Base-by-base conservation (phyloP, 352 stramenopile genomes). In the Globisporangium echinulatum region DNA sequence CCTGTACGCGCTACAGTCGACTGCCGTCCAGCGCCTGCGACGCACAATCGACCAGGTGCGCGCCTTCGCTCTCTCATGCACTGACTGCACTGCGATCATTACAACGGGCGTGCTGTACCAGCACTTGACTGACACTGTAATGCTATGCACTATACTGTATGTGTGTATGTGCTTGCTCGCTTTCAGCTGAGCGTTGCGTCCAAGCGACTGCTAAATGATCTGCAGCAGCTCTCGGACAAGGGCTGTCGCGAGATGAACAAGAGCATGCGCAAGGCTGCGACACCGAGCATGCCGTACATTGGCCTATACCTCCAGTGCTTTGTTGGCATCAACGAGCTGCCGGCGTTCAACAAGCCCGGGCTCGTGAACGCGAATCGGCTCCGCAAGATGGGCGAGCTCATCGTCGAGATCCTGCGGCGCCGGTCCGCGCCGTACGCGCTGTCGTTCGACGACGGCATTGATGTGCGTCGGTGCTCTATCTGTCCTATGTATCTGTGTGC, bases 221-320 rank as follows among this genome's bases (percentile, higher is more conserved):
- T 94, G 81, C 79, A 91, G 61, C 48, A 84, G 19, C 73, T 92
- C 13, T 92, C 79, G 0, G 82, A 92, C 61, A 90, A 91, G 49
- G 83, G 83, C 0, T 92, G 83, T 52, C 85, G 86, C 37, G 86
- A 94, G 51, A 89, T 95, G 67, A 95, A 94, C 60, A 78, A 77
- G 15, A 57, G 88, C n/a, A 95, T 95, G 84, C 77, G 82, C 53
- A 83, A 77, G 48, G 71, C 78, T 7, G 54, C 68, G 7, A 91
- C 82, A 15, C 86, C 84, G 48, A 87, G 77, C 53, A 94, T 95
- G 84, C 86, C 86, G 44, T 95, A 94, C 63, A 85, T 94, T 25
- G 86, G 86, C 17, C 65, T 95, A 2, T 95, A 92, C 52, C 68
- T 95, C 37, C 86, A 95, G 82, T 75, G 73, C 15, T 89, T 92